phyloP scores from a whole-genome alignment of 495 filamentous ascomycete species.

The Elasticomyces elasticus region DNA sequence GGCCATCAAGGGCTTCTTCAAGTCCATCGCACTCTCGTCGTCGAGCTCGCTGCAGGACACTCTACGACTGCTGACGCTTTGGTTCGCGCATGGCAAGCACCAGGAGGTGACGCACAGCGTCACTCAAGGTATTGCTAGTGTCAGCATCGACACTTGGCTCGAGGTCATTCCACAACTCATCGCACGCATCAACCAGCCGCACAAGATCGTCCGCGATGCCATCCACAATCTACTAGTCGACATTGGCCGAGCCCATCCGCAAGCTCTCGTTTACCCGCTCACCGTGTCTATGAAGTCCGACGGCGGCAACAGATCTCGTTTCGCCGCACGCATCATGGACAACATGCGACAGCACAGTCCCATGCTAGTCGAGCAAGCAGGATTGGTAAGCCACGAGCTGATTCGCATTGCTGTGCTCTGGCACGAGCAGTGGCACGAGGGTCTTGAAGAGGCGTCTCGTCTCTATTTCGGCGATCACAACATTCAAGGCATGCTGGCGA shows the following conservation, averaged over 20 bases:
- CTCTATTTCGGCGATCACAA: constrained; percentile 86
- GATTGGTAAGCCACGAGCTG: constrained; percentile 84
- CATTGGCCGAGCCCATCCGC: constrained; percentile 86
- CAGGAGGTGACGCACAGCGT: constrained; percentile 78
- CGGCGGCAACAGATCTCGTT: constrained; percentile 64
- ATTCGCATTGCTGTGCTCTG: constrained; percentile 94
- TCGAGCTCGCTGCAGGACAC: constrained; percentile 94
- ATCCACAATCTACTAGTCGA: constrained; percentile 87
- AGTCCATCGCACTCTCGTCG: constrained; percentile 82
- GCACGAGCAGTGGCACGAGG: constrained; percentile 99
- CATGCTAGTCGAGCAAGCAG: constrained; percentile 89
- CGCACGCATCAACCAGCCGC: constrained; percentile 92
- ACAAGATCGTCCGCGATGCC: constrained; percentile 69
- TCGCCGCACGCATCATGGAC: constrained; percentile 88
- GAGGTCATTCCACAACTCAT: constrained; percentile 97
- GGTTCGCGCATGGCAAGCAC: constrained; percentile 88
- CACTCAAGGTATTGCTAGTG: constrained; percentile 76
- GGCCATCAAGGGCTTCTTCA: constrained; percentile 88
- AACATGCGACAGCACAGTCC: constrained; percentile 92
- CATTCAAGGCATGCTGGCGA: constrained; percentile 92
- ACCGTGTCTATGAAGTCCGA: constrained; percentile 98
- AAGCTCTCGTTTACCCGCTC: constrained; percentile 98
- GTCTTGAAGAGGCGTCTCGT: constrained; percentile 91
- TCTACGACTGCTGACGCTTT: constrained; percentile 80
- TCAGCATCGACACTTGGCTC: constrained; percentile 96